Percentiles rank a stretch among this genome's conserved stretches.
These are phyloP conservation scores for Pseudocohnilembus persalinus DNA, from an alignment of 169 alveolate genomes.

Conservation along the genomic window DNA sequence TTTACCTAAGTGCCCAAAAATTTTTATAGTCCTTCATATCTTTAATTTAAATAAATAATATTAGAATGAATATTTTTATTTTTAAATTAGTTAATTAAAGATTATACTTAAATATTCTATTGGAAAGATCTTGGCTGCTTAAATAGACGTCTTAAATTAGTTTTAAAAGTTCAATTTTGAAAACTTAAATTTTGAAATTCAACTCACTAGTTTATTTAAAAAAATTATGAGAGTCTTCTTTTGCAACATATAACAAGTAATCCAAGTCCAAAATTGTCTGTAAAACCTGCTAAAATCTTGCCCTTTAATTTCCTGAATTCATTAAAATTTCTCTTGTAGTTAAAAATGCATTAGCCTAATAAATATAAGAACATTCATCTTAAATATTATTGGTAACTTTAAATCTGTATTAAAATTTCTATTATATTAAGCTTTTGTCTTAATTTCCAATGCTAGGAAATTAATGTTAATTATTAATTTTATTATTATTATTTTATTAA, in stretches of 20 bases:
- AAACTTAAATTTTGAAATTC: not conserved
- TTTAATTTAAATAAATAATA: too few relatives aligned
- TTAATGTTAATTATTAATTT: too few relatives aligned
- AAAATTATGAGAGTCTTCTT: not conserved
- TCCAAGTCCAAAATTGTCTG: not conserved
- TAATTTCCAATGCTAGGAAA: not conserved
- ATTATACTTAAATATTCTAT: too few relatives aligned
- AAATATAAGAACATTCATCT: not conserved
- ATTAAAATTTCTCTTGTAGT: not conserved
- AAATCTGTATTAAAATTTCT: not conserved
- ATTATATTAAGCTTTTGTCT: not conserved
- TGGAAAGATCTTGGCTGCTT: not conserved
- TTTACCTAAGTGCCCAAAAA: not conserved
- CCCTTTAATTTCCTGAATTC: not conserved
- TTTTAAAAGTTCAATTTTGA: not conserved
- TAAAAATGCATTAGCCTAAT: not conserved
- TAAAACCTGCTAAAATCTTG: not conserved
- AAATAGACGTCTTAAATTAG: not conserved
- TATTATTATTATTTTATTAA: too few relatives aligned
- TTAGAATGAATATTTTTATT: too few relatives aligned
- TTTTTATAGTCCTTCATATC: not conserved
- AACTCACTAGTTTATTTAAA: not conserved
- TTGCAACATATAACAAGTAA: not conserved
- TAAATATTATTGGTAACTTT: too few relatives aligned
- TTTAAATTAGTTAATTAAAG: too few relatives aligned